phyloP scores from a whole-genome alignment of 768 basidiomycete genomes.

The Fibroporia radiculosa region DNA sequence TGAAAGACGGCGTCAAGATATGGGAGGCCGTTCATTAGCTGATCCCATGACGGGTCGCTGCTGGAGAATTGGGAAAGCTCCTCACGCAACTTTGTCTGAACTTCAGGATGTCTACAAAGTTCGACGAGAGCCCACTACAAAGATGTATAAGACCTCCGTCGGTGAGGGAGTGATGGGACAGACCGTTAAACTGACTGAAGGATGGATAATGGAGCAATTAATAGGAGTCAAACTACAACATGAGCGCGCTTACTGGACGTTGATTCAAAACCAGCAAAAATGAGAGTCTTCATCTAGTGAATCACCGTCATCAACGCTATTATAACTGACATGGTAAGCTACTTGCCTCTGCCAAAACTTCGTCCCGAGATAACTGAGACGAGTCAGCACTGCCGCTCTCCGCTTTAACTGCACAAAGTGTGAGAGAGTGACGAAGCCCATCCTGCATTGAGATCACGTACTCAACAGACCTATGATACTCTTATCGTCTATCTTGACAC shows the following conservation, averaged over 20 bases:
- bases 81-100: slow-evolving; percentile 40
- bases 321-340: background rate
- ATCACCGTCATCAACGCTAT: background rate
- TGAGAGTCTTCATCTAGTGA: slow-evolving; percentile 27
- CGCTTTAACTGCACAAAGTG: slow-evolving; percentile 26
- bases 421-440: background rate
- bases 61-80: slow-evolving; percentile 36
- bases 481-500: slow-evolving; percentile 20
- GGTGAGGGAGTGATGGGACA: background rate
- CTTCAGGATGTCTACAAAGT: slow-evolving; percentile 34
- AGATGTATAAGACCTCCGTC: background rate
- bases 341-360: slow-evolving; percentile 31
- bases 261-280: slow-evolving; percentile 44
- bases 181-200: slow-evolving; percentile 15
- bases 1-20: slow-evolving; percentile 48
- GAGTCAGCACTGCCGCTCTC: slow-evolving; percentile 21
- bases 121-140: slow-evolving; percentile 49
- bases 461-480: slow-evolving; percentile 32
- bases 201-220: too few relatives aligned
- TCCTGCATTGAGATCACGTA: slow-evolving; percentile 9
- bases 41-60: slow-evolving; percentile 46
- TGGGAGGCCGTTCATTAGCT: slow-evolving; percentile 42
- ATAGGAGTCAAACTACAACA: background rate
- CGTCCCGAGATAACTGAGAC: slow-evolving; percentile 30
- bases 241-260: slow-evolving; percentile 21